A percentile compares a stretch with the other conserved stretches of the same genome.
phyloP scores from a whole-genome alignment of 1,139 yeast genomes.

The Hyphopichia khmerensis region DNA sequence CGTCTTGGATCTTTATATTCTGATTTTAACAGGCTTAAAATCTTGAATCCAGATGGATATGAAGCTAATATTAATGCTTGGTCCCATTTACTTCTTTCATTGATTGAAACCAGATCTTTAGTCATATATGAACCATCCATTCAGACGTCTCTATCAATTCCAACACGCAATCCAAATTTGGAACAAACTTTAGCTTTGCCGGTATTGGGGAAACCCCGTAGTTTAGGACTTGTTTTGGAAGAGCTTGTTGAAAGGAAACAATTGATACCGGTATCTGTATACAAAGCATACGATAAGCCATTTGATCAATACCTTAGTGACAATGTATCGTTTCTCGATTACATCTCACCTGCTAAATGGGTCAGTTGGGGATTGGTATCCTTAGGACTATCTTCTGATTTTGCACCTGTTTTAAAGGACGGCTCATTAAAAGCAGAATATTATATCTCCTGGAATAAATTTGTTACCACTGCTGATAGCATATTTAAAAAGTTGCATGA shows the following conservation, averaged over 20 bases:
- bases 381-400: constrained; percentile 6
- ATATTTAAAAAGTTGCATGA: constrained; percentile 8
- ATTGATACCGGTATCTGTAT: constrained; percentile 25
- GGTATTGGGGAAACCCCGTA: constrained; percentile 28
- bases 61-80: constrained; percentile 71
- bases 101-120: constrained; percentile 15
- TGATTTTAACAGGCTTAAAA: constrained; percentile 52
- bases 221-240: constrained; percentile 21
- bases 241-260: constrained; percentile 23
- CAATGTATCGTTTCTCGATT: constrained; percentile 3
- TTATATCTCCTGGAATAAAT: constrained; percentile 25
- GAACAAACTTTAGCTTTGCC: constrained; percentile 21
- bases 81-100: constrained; percentile 30
- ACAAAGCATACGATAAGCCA: constrained; percentile 9
- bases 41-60: constrained; percentile 64
- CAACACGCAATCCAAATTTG: constrained; percentile 22
- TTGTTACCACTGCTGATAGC: constrained; percentile 15
- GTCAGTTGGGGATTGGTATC: constrained; percentile 12
- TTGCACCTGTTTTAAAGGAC: constrained; percentile 7
- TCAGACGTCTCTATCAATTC: constrained; percentile 20
- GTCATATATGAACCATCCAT: constrained; percentile 12
- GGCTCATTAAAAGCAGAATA: constrained; percentile 21
- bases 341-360: constrained; percentile 14
- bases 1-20: constrained; percentile 66
- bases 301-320: constrained; percentile 4